Evolutionary conservation across 2,329 filamentous ascomycete species (phyloP), one percentile per base, ranked within the genome.

Genomic region (Colletotrichum costaricense): DNA sequence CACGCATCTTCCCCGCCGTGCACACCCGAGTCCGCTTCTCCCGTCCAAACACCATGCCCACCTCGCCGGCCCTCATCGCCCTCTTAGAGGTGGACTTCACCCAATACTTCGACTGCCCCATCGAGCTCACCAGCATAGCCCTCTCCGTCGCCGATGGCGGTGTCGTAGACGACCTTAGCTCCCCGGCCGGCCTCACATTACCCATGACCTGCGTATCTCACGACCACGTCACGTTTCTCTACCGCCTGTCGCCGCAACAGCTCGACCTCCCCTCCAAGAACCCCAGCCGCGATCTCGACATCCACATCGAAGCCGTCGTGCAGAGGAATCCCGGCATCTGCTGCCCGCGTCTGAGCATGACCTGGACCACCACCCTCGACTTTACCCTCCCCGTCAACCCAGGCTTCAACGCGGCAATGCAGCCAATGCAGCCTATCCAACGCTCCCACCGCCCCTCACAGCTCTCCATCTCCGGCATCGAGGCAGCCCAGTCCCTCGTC

Each of bases 61-160:
- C 90, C 11, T 90, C 88, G 72, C 81, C 90, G 3, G 88, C 91
- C 22, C 84, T 94, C 14, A 88, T 95, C 72, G 92, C 93, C 9
- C 89, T 93, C 64, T 84, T 95, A 5, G 93, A 95, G 78, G 82
- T 95, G 52, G 93, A 95, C 81, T 92, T 94, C 74, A 93, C 93
- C 0, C 88, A 91, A 7, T 91, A 92, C 79, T 90, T 93, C 70
- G 89, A 92, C 62, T 94, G 91, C 80, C 88, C 91, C 77, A 86
- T 93, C n/a, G 83, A 84, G 14, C 86, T 95, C 26, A 85, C 91
- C 66, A 85, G 87, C 24, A 89, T 94, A 69, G 77, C 85, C 1
- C 83, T 95, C 33, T 82, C 84, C 1, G 84, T 94, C 16, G 82
- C 85, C 38, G 89, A 91, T 28, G 91, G 91, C 62, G 91, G 91